A percentile compares a stretch with the other conserved stretches of the same genome.
phyloP scores from a whole-genome alignment of 164 flowering plant species.

The Amborella trichopoda region DNA sequence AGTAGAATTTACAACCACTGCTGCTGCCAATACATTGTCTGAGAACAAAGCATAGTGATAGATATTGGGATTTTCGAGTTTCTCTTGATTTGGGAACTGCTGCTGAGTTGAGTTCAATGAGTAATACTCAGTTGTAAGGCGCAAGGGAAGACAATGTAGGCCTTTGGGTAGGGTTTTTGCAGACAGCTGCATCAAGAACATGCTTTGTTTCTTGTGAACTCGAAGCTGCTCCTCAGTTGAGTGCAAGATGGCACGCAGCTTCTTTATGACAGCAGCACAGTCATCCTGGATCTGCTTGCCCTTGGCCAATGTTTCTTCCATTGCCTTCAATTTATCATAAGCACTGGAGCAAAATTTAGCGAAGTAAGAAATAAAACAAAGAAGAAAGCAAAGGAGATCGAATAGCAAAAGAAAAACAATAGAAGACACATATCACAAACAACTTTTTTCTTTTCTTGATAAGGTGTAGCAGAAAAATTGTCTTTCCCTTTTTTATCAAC shows the following conservation, averaged over 20 bases:
- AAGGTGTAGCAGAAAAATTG: too few relatives aligned
- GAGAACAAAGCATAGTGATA: conserved; percentile 89
- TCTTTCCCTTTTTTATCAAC: too few relatives aligned
- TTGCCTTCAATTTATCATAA: conserved; percentile 48
- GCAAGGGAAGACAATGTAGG: conserved; percentile 92
- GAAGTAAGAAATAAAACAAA: too few relatives aligned
- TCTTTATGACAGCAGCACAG: conserved; percentile 57
- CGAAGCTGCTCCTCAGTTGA: conserved; percentile 81
- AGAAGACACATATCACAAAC: too few relatives aligned
- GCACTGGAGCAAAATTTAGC: too few relatives aligned
- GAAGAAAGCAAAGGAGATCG: too few relatives aligned
- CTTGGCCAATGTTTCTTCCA: conserved; percentile 71
- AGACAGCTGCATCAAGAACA: conserved; percentile 80
- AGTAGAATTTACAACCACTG: conserved; percentile 94
- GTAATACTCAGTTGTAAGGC: conserved; percentile 79
- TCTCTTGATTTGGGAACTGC: conserved; percentile 65
- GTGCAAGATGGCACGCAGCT: conserved; percentile 84
- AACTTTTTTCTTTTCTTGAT: too few relatives aligned
- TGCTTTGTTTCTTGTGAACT: conserved; percentile 68
- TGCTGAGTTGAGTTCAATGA: conserved; percentile 43
- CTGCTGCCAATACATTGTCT: conserved; percentile 74
- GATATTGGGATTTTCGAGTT: conserved; percentile 54
- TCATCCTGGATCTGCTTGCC: conserved; percentile 77
- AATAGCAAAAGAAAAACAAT: too few relatives aligned
- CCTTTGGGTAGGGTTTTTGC: conserved; percentile 96